These are phyloP conservation scores for Tolypocladium cylindrosporum DNA, from an alignment of 2,329 filamentous ascomycete species.

Conservation along the genomic window DNA sequence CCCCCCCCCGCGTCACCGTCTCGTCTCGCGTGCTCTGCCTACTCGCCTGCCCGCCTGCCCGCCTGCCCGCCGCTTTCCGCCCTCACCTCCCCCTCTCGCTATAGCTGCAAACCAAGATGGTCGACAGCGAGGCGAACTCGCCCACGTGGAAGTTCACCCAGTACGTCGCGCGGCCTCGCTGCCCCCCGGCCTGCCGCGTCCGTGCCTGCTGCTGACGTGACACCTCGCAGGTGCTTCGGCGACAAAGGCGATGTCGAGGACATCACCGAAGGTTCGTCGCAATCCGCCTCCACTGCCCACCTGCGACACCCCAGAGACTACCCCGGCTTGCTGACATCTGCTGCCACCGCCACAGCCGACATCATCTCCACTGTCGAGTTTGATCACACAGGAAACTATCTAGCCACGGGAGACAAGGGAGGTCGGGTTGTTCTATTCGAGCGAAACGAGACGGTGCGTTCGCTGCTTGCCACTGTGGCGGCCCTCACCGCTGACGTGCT, in stretches of 20 bases:
- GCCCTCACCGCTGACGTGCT: constrained; percentile 1
- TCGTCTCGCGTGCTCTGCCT: constrained; percentile 1
- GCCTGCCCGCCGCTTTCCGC: constrained; percentile 6
- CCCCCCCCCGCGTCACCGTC: neutral
- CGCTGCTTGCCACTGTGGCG: neutral
- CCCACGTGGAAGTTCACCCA: constrained; percentile 99
- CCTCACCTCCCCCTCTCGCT: constrained; percentile 15
- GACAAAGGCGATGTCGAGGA: constrained; percentile 99
- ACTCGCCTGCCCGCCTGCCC: neutral
- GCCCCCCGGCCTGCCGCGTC: neutral
- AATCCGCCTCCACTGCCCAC: neutral
- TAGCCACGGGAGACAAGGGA: constrained; percentile 84
- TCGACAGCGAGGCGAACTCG: constrained; percentile 87
- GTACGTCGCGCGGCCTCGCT: constrained; percentile 45
- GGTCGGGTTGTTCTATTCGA: constrained; percentile 79
- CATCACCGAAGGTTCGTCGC: constrained; percentile 76
- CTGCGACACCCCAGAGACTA: constrained; percentile 4
- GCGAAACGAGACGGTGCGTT: constrained; percentile 83
- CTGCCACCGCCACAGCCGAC: constrained; percentile 49
- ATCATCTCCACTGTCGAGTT: constrained; percentile 90
- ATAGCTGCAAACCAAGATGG: constrained; percentile 59
- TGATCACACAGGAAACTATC: constrained; percentile 81
- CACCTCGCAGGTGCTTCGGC: constrained; percentile 74
- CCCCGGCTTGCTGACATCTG: constrained; percentile 6
- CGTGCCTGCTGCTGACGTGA: constrained; percentile 13